phyloP scores from a whole-genome alignment of 2,329 filamentous ascomycete species.

The Alternaria gansuensis region DNA sequence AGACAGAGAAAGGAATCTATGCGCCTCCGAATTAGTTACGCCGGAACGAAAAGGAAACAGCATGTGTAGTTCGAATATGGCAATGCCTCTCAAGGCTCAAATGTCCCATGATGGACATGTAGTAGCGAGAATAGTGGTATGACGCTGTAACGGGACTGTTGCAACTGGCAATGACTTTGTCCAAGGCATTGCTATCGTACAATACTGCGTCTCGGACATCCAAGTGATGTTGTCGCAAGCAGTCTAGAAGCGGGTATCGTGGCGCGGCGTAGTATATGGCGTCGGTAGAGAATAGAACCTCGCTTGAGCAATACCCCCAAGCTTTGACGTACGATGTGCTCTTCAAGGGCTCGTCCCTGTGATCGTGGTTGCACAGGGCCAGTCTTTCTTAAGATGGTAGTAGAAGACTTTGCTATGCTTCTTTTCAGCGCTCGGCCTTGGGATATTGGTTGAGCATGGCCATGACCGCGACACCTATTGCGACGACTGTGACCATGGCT shows the following conservation, averaged over 20 bases:
- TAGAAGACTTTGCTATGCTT: slow-evolving; percentile 13
- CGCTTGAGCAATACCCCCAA: slow-evolving; percentile 1
- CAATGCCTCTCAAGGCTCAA: background rate
- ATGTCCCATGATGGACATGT: background rate
- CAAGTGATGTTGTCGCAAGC: slow-evolving; percentile 4
- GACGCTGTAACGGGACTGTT: background rate
- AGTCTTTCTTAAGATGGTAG: slow-evolving; percentile 7
- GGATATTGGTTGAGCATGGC: slow-evolving; percentile 56
- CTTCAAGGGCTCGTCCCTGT: slow-evolving; percentile 1
- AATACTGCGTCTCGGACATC: slow-evolving; percentile 3
- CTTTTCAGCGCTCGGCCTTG: slow-evolving; percentile 56
- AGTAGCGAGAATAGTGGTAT: background rate
- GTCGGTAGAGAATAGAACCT: slow-evolving; percentile 4
- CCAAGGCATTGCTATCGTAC: background rate
- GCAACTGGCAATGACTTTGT: background rate
- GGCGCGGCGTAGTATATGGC: background rate
- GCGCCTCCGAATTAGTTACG: slow-evolving; percentile 6
- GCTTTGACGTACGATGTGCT: slow-evolving; percentile 1
- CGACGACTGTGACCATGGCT: slow-evolving; percentile 52
- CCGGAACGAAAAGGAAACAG: background rate
- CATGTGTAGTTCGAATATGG: background rate
- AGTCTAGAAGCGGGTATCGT: background rate
- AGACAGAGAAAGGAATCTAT: background rate
- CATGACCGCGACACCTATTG: slow-evolving; percentile 54
- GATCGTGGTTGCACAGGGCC: slow-evolving; percentile 7